A percentile compares a stretch with the other conserved stretches of the same genome.
phyloP scores from a whole-genome alignment of 305 asterid genomes.

The Solanum aculeatissimum region DNA sequence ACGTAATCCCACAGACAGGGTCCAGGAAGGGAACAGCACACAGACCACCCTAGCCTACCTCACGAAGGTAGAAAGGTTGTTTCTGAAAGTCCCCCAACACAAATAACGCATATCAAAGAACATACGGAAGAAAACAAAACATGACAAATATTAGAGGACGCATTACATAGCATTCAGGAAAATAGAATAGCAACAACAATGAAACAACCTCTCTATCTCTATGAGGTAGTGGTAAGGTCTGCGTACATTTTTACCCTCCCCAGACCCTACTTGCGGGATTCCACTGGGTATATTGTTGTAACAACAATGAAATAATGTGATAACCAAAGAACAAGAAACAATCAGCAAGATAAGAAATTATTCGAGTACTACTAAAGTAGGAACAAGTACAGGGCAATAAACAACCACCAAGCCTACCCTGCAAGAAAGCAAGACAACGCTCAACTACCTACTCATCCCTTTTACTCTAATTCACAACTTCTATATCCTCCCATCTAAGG shows the following conservation, averaged over 20 bases:
- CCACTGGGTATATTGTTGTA: no score
- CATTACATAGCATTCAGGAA: neutral
- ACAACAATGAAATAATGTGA: neutral
- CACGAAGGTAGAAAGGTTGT: neutral
- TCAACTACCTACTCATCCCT: neutral
- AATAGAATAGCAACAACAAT: neutral
- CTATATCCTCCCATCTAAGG: neutral
- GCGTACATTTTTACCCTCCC: no score
- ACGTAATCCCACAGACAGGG: neutral
- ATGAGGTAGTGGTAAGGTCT: no score
- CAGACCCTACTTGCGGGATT: no score
- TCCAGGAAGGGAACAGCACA: neutral
- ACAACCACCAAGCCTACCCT: neutral
- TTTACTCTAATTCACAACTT: neutral
- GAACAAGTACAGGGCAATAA: neutral
- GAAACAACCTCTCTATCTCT: no score
- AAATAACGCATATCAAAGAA: neutral
- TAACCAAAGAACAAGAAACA: neutral
- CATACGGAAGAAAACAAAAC: neutral
- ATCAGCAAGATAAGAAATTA: neutral
- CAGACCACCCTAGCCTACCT: neutral
- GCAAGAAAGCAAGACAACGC: neutral
- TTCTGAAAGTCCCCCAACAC: neutral
- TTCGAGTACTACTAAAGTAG: neutral
- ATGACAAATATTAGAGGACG: neutral